Conservation (phyloP, 2,329 filamentous ascomycete species). For the Pseudogymnoascus sp. region DNA sequence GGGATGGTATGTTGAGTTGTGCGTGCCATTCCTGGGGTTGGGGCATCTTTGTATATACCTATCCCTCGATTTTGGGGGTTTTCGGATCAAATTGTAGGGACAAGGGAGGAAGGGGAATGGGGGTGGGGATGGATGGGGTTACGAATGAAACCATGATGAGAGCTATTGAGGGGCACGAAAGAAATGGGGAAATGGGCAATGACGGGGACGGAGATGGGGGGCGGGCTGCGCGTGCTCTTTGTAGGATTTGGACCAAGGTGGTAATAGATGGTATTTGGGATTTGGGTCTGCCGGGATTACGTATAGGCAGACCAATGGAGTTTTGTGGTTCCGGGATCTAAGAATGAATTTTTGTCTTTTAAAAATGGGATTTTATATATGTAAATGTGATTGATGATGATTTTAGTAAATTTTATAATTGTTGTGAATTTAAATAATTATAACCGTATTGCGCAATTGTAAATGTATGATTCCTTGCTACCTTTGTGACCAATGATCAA, state of each 20-base stretch:
- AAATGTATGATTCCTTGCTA: no score
- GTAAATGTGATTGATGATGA: background rate
- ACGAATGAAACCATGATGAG: background rate
- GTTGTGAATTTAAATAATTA: no score
- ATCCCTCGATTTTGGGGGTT: background rate
- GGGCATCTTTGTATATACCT: slow-evolving; percentile 6
- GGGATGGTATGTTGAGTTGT: background rate
- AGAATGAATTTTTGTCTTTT: background rate
- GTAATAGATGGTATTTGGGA: slow-evolving; percentile 19
- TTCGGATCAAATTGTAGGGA: background rate
- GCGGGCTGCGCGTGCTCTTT: slow-evolving; percentile 29
- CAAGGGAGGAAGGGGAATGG: background rate
- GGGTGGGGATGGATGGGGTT: background rate
- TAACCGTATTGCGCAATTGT: no score
- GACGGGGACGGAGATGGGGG: background rate
- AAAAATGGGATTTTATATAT: background rate
- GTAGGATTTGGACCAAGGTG: slow-evolving; percentile 14
- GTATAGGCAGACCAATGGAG: slow-evolving; percentile 26
- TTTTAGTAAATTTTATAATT: background rate
- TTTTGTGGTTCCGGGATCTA: slow-evolving; percentile 26
- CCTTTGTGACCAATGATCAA: background rate
- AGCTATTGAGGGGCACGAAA: background rate
- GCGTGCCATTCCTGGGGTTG: background rate
- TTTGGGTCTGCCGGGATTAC: slow-evolving; percentile 13
- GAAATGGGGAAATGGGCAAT: background rate